Base-by-base conservation (phyloP, 805 yeast genomes). In the Candida andamanensis region DNA sequence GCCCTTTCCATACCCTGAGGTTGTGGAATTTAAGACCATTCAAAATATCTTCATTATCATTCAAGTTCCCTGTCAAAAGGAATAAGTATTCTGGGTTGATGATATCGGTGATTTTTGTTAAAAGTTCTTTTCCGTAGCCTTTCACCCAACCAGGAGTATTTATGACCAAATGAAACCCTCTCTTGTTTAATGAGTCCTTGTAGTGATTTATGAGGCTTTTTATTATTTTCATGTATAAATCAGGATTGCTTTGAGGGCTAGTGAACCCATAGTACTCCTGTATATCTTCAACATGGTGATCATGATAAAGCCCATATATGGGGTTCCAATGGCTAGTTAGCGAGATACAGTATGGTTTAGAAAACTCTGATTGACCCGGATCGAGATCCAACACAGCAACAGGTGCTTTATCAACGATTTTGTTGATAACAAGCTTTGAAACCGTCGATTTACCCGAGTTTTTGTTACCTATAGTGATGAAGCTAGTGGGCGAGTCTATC, bases 91-190 rank as follows among this genome's bases (percentile, higher is more conserved):
- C 70, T 0, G 94, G 85, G 16, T 63, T 55, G 2, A 73, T 52
- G 7, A 52, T 37, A 1, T 45, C 38, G 2, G 78, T 60, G 2
- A 82, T 56, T 17, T 66, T 58, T 11, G 56, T 62, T n/a, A 84
- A 61, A 6, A 87, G 56, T 29, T 76, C 80, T 11, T 79, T 64
- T 0, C 97, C 97, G 40, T 76, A 77, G 0, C 96, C 97, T 54
- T 83, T 84, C 18, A 86, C 73, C 95, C 95, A 87, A 0, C 95
- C 95, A 0, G 96, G 90, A 1, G 89, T 74, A 46, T 87, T 87
- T 4, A 89, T 67, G 1, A 87, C 52, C 3, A 86, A 55, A 11
- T 61, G 69, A 14, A 33, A 37, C 2, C 59, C 59, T 8, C 41
- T 42, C 4, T 47, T 50, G 32, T 28, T 46, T 18, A 44, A 42